Evolutionary conservation across 768 basidiomycete species (phyloP).

Genomic region (Suillus spraguei): DNA sequence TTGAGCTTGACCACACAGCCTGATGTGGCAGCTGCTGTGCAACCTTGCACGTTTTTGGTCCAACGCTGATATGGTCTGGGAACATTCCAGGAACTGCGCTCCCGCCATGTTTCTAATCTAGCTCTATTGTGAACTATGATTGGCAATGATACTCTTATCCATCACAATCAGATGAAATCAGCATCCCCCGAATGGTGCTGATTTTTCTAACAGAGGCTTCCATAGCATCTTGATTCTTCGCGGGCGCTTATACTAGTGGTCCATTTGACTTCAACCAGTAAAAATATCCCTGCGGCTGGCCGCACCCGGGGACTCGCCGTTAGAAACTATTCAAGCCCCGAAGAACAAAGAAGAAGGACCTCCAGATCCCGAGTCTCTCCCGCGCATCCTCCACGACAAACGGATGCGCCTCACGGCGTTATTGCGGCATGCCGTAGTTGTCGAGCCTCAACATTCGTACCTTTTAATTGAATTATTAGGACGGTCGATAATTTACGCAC

Average conservation of each 20-base stretch:
- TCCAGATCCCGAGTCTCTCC: slow-evolving; percentile 10
- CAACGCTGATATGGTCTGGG: slow-evolving; percentile 22
- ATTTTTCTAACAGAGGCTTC: slow-evolving; percentile 10
- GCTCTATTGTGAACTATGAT: slow-evolving; percentile 21
- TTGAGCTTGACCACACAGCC: slow-evolving; percentile 12
- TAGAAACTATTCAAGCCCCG: slow-evolving; percentile 3
- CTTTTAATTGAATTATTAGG: slow-evolving; percentile 7
- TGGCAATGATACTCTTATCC: slow-evolving; percentile 25
- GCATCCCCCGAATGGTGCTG: slow-evolving; percentile 10
- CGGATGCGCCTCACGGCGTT: slow-evolving; percentile 7
- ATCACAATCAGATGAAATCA: slow-evolving; percentile 24
- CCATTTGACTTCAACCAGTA: slow-evolving; percentile 12
- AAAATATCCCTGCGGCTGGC: slow-evolving; percentile 8
- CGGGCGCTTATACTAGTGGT: slow-evolving; percentile 1
- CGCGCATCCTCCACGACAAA: slow-evolving; percentile 10
- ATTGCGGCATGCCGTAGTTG: slow-evolving; percentile 9
- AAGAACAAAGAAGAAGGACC: slow-evolving; percentile 2
- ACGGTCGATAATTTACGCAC: slow-evolving; percentile 4
- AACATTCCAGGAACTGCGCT: slow-evolving; percentile 31
- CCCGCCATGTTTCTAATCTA: slow-evolving; percentile 30
- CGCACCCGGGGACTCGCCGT: background rate
- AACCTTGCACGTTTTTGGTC: slow-evolving; percentile 11
- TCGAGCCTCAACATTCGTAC: slow-evolving; percentile 9
- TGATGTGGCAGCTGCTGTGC: background rate
- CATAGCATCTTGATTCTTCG: background rate